These are phyloP conservation scores for Nigrospora sphaerica DNA, from an alignment of 2,329 filamentous ascomycete species.

Conservation along the genomic window DNA sequence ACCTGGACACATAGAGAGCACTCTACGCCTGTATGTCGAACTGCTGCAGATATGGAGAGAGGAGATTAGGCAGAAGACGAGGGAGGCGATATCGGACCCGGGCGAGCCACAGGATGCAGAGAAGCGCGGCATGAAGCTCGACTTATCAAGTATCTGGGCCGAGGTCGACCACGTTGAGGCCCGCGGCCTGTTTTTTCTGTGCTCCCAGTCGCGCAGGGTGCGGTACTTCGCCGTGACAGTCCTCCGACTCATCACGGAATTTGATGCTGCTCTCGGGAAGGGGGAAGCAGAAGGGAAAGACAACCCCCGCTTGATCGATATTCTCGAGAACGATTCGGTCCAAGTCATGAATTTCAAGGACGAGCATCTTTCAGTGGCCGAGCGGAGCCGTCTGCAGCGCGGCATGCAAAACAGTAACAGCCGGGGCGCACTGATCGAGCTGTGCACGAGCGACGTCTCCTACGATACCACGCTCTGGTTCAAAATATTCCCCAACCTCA, in stretches of 20 bases:
- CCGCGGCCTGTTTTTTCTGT: slow-evolving; percentile 93
- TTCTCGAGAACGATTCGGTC: slow-evolving; percentile 83
- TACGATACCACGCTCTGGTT: slow-evolving; percentile 96
- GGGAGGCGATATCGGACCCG: slow-evolving; percentile 60
- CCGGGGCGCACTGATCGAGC: slow-evolving; percentile 80
- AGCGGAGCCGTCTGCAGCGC: slow-evolving; percentile 84
- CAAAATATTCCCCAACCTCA: slow-evolving; percentile 93
- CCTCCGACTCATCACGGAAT: slow-evolving; percentile 84
- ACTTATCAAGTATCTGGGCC: slow-evolving; percentile 81
- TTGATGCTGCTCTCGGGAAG: slow-evolving; percentile 82
- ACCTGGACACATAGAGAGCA: slow-evolving; percentile 89
- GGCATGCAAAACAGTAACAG: slow-evolving; percentile 79
- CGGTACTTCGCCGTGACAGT: slow-evolving; percentile 89
- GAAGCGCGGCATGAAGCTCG: slow-evolving; percentile 68
- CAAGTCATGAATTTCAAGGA: slow-evolving; percentile 89
- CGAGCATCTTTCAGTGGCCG: slow-evolving; percentile 83
- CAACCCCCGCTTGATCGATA: slow-evolving; percentile 73
- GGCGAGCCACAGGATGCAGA: slow-evolving; percentile 57
- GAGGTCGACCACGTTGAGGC: slow-evolving; percentile 97
- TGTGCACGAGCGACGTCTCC: slow-evolving; percentile 90
- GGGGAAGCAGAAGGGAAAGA: slow-evolving; percentile 50
- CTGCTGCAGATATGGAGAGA: slow-evolving; percentile 96
- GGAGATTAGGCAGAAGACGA: slow-evolving; percentile 82
- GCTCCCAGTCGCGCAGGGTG: slow-evolving; percentile 87
- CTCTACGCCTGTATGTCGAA: slow-evolving; percentile 86